These are phyloP conservation scores for Paraleonurus japonicus DNA, from an alignment of 257 asterid species.

Conservation along the genomic window DNA sequence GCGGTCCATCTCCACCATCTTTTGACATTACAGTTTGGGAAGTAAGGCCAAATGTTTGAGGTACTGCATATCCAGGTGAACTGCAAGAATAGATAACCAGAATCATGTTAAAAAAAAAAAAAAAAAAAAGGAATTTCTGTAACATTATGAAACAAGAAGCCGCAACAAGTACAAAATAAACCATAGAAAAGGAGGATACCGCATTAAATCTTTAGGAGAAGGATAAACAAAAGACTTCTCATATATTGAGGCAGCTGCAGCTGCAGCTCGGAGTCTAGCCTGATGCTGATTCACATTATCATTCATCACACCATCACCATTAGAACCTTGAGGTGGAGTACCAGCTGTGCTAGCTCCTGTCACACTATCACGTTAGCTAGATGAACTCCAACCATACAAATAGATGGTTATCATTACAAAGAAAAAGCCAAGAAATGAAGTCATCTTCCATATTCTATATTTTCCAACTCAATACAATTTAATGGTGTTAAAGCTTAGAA, in stretches of 20 bases:
- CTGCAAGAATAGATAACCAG: conserved; percentile 24
- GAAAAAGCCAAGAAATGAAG: conserved; percentile 10
- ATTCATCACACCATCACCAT: conserved; percentile 36
- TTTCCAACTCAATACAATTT: conserved; percentile 3
- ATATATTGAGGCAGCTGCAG: conserved; percentile 70
- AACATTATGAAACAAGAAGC: not conserved
- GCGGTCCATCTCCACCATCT: conserved; percentile 30
- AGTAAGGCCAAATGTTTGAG: conserved; percentile 34
- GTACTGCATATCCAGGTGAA: conserved; percentile 40
- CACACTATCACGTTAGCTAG: conserved; percentile 26
- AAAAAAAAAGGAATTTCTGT: not conserved
- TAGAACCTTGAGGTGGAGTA: conserved; percentile 52
- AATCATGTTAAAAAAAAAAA: not conserved
- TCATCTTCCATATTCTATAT: conserved; percentile 1
- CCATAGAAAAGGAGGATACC: conserved; percentile 48
- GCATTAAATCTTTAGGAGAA: conserved; percentile 44
- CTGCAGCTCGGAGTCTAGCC: conserved; percentile 77
- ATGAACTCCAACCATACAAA: conserved; percentile 3
- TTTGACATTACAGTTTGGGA: conserved; percentile 24
- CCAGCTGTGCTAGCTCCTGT: conserved; percentile 56
- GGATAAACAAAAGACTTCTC: conserved; percentile 90
- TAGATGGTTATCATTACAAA: conserved; percentile 2
- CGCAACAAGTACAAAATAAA: too few species aligned
- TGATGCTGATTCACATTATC: conserved; percentile 58
- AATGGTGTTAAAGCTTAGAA: not conserved